These are phyloP conservation scores for Alnus glutinosa DNA, from an alignment of 306 rosid genomes.

Conservation along the genomic window DNA sequence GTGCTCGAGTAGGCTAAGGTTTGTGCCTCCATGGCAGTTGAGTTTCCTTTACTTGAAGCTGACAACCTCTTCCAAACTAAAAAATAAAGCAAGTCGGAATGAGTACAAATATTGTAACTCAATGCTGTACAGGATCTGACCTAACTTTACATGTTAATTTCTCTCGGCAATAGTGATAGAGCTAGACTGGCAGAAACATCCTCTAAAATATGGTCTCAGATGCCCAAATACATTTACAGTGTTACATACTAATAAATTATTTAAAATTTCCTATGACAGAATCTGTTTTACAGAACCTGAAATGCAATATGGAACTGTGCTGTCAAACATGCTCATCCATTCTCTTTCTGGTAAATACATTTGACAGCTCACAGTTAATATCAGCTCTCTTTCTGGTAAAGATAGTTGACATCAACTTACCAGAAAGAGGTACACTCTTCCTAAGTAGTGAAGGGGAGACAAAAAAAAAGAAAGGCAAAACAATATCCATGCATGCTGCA, in stretches of 20 bases:
- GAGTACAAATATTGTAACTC: neutral
- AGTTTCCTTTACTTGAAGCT: neutral
- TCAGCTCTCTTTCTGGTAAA: neutral
- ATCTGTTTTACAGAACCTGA: neutral
- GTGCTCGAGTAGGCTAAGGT: neutral
- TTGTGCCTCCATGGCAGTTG: neutral
- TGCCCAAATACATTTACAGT: neutral
- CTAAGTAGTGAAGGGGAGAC: neutral
- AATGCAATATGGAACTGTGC: neutral
- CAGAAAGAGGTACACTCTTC: neutral
- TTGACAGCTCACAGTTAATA: neutral
- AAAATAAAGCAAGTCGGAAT: neutral
- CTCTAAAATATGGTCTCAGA: neutral
- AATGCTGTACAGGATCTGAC: neutral
- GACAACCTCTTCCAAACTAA: conserved; percentile 4
- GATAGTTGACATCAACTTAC: neutral
- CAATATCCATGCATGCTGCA: neutral
- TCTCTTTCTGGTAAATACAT: too few relatives aligned
- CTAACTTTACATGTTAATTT: neutral
- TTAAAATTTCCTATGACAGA: too few relatives aligned
- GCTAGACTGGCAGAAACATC: neutral
- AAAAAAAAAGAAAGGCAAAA: neutral
- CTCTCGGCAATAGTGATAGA: neutral
- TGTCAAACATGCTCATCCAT: neutral
- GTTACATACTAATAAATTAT: neutral